These are phyloP conservation scores for Leishmania lainsoni DNA, from an alignment of 208 protist species.

Conservation along the genomic window DNA sequence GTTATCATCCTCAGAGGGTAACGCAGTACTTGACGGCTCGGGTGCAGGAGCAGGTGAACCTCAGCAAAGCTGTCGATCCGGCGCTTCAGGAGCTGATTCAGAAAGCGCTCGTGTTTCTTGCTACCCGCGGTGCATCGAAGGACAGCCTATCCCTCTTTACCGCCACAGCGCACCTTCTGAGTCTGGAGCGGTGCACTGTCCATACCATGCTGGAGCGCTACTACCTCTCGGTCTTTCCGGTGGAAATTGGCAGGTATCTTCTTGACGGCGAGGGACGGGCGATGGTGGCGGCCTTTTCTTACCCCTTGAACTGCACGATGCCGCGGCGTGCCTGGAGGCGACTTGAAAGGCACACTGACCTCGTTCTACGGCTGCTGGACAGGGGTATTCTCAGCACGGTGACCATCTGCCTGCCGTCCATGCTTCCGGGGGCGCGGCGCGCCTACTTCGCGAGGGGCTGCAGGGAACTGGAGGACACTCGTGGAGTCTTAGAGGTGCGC, in stretches of 20 bases:
- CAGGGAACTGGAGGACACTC: background rate
- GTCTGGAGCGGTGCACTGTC: background rate
- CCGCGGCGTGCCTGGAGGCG: constrained; percentile 2
- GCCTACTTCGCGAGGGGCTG: constrained; percentile 11
- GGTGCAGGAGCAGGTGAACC: background rate
- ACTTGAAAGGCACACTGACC: background rate
- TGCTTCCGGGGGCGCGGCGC: constrained; percentile 17
- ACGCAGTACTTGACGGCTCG: constrained; percentile 2
- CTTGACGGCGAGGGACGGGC: constrained; percentile 15
- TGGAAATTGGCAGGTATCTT: constrained; percentile 16
- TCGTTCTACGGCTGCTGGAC: constrained; percentile 19
- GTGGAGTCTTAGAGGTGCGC: background rate
- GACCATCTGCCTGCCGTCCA: background rate
- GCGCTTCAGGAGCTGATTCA: constrained; percentile 2
- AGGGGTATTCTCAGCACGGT: background rate
- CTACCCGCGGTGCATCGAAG: background rate
- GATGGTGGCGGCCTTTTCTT: background rate
- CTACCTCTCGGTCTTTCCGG: constrained; percentile 16
- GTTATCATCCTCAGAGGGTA: constrained; percentile 8
- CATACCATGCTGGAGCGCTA: background rate
- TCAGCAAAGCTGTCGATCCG: background rate
- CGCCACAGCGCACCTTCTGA: constrained; percentile 8
- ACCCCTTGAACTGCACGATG: background rate
- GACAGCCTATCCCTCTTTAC: constrained; percentile 20
- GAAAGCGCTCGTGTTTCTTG: constrained; percentile 8